A percentile compares a stretch with the other conserved stretches of the same genome.
Evolutionary conservation across 441 rosid genomes (phyloP).

Genomic region (Brassica hybrid): DNA sequence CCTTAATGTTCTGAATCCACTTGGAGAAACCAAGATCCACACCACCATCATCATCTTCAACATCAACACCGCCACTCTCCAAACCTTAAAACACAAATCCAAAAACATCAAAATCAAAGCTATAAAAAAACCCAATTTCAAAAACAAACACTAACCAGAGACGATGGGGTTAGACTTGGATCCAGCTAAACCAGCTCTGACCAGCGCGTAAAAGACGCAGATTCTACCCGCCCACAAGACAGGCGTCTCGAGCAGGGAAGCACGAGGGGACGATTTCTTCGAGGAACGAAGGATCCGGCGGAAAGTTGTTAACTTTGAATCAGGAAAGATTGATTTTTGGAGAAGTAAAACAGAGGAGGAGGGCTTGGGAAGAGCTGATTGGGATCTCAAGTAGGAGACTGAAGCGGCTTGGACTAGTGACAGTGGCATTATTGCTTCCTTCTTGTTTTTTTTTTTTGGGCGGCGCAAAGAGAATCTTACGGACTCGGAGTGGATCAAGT

Average conservation of each 20-base stretch:
- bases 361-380: conserved; percentile 30
- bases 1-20: conserved; percentile 62
- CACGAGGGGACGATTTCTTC: conserved; percentile 45
- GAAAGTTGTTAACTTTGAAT: conserved; percentile 41
- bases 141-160: conserved; percentile 53
- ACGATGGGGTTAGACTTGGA: conserved; percentile 77
- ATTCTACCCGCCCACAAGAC: conserved; percentile 84
- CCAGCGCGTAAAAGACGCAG: conserved; percentile 74
- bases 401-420: conserved; percentile 53
- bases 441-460: neutral
- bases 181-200: conserved; percentile 84
- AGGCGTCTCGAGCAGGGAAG: conserved; percentile 75
- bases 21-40: conserved; percentile 83
- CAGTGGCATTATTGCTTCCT: conserved; percentile 52
- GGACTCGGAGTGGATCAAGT: neutral
- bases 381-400: conserved; percentile 43
- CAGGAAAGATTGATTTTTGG: conserved; percentile 50
- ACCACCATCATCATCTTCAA: conserved; percentile 47
- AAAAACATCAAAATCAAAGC: too few relatives aligned
- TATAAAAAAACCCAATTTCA: neutral
- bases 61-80: conserved; percentile 51
- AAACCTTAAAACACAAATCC: conserved; percentile 47
- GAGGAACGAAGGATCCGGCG: conserved; percentile 24
- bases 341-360: conserved; percentile 22
- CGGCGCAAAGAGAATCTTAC: conserved; percentile 1